Conservation (phyloP, 306 rosid species). For the Ceratonia siliqua region DNA sequence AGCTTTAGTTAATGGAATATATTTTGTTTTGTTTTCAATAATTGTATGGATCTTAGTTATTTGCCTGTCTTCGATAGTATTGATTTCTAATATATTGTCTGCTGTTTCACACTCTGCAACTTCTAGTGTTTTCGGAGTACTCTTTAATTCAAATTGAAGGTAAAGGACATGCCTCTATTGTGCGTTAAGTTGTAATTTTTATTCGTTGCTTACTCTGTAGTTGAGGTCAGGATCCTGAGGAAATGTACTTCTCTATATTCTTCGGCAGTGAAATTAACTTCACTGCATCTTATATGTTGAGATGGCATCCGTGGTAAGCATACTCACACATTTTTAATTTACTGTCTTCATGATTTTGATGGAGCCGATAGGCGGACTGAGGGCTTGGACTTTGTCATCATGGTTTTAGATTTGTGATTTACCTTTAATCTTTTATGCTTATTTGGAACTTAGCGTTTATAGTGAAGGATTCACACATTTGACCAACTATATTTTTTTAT, state of each 20-base stretch:
- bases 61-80: background rate
- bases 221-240: too few species aligned
- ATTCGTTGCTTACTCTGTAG: too few species aligned
- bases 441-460: too few species aligned
- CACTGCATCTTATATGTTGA: background rate
- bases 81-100: background rate
- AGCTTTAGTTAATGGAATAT: constrained; percentile 3
- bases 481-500: too few species aligned
- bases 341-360: background rate
- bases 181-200: background rate
- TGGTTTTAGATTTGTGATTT: too few species aligned
- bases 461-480: too few species aligned
- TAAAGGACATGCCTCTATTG: background rate
- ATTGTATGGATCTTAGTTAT: background rate
- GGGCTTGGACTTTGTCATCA: background rate
- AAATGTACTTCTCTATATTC: background rate
- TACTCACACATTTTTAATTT: background rate
- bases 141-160: background rate
- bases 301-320: background rate
- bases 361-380: background rate
- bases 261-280: background rate
- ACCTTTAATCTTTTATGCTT: too few species aligned
- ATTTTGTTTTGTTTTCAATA: background rate
- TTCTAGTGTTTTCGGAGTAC: background rate
- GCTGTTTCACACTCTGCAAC: background rate